These are phyloP conservation scores for Hortiboletus campestris DNA, from an alignment of 768 basidiomycete genomes.

Conservation along the genomic window DNA sequence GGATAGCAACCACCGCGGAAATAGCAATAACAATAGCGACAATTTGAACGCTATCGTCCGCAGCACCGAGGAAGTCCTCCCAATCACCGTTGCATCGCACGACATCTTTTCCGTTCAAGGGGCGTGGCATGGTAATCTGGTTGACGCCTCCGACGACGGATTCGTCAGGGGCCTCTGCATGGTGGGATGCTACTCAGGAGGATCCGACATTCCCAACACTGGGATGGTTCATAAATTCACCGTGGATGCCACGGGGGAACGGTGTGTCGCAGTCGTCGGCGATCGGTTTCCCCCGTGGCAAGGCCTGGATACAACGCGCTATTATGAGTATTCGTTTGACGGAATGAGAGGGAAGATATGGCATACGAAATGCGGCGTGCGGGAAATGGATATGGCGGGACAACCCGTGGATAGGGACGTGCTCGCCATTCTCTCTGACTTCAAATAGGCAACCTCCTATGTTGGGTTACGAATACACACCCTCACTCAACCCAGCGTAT, in stretches of 20 bases:
- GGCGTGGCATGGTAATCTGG: slow-evolving; percentile 12
- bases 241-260: slow-evolving; percentile 18
- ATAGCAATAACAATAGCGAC: not conserved
- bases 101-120: slow-evolving; percentile 10
- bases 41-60: slow-evolving; percentile 5
- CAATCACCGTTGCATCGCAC: slow-evolving; percentile 9
- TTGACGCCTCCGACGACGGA: slow-evolving; percentile 15
- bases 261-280: slow-evolving; percentile 11
- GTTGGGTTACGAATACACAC: not conserved
- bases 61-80: slow-evolving; percentile 2
- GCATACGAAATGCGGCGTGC: slow-evolving; percentile 4
- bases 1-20: not conserved
- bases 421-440: slow-evolving; percentile 11
- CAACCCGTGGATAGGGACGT: not conserved
- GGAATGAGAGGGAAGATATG: slow-evolving; percentile 14
- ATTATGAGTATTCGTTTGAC: slow-evolving; percentile 11
- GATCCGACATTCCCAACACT: not conserved
- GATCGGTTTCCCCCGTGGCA: slow-evolving; percentile 8
- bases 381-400: not conserved
- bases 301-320: not conserved
- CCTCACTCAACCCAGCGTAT: not conserved
- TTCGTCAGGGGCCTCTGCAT: slow-evolving; percentile 14
- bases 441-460: not conserved
- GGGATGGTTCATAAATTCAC: slow-evolving; percentile 11
- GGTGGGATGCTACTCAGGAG: not conserved